Base-by-base conservation (phyloP, 176 grass and related monocot genomes). In the Avena eriantha region DNA sequence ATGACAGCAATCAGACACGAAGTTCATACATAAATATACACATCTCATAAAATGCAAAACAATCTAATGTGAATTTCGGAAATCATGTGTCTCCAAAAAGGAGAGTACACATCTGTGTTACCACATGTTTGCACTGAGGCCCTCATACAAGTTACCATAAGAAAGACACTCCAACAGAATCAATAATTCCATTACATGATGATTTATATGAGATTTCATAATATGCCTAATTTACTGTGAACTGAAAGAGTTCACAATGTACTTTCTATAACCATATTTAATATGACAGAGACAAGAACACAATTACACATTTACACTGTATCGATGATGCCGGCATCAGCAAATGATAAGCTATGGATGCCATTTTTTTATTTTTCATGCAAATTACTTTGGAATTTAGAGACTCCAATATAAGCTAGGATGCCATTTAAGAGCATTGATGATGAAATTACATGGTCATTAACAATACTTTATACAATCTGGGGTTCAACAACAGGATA, bases 1-100 rank as follows among this genome's bases (percentile, higher is more conserved):
- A 87, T 67, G 58, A 75, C 3, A 57, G 8, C 10, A 54, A 87
- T 81, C 45, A 83, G 72, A 66, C 26, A 88, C 34, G 36, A 39
- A 39, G 36, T 39, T 39, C 36, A 39, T 39, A 39, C 36, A 39
- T 39, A 77, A 82, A 63, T 72, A 64, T 69, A 76, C n/a, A 84
- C n/a, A 23, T 57, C 58, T 77, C 33, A 15, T 39, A 24, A 69
- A 72, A 82, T 24, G 14, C 72, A 57, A 76, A 55, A 91, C 3
- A 70, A 85, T 34, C 73, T 34, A 11, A 17, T 29, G 14, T 75
- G 23, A 53, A 53, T 29, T 31, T 23, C 23, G 15, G 73, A 76
- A 51, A 76, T 51, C 23, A 12, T 73, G 14, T 50, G 46, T 31
- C 73, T 31, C 47, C 47, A 50, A 76, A 49, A 51, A 10, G 47